phyloP scores from a whole-genome alignment of 352 stramenopile species.

The Elongisporangium anandrum region DNA sequence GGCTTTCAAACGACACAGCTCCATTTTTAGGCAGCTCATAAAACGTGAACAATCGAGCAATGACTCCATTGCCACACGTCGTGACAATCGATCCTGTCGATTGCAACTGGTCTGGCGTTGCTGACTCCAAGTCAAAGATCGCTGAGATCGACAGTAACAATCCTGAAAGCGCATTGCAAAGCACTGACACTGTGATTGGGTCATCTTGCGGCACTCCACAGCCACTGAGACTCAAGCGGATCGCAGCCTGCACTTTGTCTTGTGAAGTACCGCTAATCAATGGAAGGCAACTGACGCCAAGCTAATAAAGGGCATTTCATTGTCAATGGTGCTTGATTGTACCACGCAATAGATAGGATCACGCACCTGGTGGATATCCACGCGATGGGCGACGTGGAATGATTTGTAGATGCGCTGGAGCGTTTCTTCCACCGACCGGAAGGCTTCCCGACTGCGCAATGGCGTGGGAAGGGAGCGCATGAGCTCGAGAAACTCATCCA shows the following conservation, averaged over 20 bases:
- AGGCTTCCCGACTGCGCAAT: constrained; percentile 50
- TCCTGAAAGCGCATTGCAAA: constrained; percentile 36
- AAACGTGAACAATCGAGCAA: constrained; percentile 39
- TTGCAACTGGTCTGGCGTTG: constrained; percentile 44
- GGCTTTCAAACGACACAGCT: constrained; percentile 25
- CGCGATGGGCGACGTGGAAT: constrained; percentile 51
- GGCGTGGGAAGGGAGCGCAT: constrained; percentile 42
- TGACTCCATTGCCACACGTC: constrained; percentile 49
- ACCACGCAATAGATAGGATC: neutral
- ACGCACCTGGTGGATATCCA: constrained; percentile 50
- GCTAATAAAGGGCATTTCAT: constrained; percentile 14
- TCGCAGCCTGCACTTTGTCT: constrained; percentile 51
- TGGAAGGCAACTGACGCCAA: constrained; percentile 51
- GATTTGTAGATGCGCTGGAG: constrained; percentile 63
- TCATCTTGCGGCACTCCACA: constrained; percentile 23
- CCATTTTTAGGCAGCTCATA: constrained; percentile 34
- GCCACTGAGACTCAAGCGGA: constrained; percentile 48
- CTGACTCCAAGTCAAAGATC: constrained; percentile 58
- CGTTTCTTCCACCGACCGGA: constrained; percentile 56
- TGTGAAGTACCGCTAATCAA: constrained; percentile 45
- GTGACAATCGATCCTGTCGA: constrained; percentile 51
- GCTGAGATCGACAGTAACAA: constrained; percentile 53
- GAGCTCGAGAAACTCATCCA: constrained; percentile 56
- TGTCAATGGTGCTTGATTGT: too few species aligned
- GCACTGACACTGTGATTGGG: constrained; percentile 32